phyloP scores from a whole-genome alignment of 2,329 filamentous ascomycete species.

The Sclerotinia subarctica region DNA sequence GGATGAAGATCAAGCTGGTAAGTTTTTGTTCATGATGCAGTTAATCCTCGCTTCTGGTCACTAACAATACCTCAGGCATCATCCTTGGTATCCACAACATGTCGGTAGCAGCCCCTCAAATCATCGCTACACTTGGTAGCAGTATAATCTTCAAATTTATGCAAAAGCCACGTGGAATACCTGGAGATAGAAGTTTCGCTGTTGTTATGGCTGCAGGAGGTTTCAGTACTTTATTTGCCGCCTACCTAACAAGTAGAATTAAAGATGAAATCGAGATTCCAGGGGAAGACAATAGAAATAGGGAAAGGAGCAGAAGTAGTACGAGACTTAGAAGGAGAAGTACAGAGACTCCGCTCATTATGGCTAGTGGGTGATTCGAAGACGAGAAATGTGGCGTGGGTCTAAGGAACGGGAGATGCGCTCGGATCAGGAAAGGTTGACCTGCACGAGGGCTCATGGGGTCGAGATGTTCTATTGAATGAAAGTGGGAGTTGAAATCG shows the following conservation, averaged over 20 bases:
- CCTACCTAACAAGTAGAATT: constrained; percentile 52
- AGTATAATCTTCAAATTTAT: constrained; percentile 79
- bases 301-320: not conserved
- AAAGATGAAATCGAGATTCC: constrained; percentile 36
- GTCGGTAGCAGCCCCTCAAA: constrained; percentile 85
- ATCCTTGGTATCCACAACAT: constrained; percentile 96
- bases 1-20: constrained; percentile 25
- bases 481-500: too few relatives aligned
- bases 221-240: constrained; percentile 71
- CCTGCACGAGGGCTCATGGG: too few relatives aligned
- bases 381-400: not conserved
- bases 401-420: not conserved
- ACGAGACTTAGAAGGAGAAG: not conserved
- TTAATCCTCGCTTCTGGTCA: too few relatives aligned
- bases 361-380: not conserved
- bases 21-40: not conserved
- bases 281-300: constrained; percentile 5
- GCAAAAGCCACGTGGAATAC: constrained; percentile 81
- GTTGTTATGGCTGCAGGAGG: constrained; percentile 86
- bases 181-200: constrained; percentile 82
- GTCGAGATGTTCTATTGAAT: not conserved
- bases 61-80: constrained; percentile 49
- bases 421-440: not conserved
- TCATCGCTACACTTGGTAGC: constrained; percentile 81
- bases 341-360: constrained; percentile 10